Evolutionary conservation across 805 yeast species (phyloP), one percentile per base, ranked within the genome.

Genomic region (Clavispora phyllophila): DNA sequence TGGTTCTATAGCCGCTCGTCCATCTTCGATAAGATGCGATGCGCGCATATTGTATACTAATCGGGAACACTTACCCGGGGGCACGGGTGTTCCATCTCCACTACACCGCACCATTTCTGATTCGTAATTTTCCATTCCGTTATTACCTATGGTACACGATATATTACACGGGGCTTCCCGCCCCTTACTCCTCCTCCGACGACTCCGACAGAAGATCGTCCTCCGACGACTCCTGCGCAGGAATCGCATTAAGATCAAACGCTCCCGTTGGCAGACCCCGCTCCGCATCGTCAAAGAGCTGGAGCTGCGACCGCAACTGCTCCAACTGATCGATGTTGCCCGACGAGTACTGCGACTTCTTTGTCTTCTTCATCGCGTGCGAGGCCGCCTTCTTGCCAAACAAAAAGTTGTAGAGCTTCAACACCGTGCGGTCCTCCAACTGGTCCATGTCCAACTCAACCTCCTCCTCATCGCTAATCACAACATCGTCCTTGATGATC

Each of bases 381-480:
- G 63, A 48, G 15, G 62, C 57, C 9, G 68, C 67, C 56, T 66
- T 66, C 51, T 65, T 66, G 28, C 73, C 73, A 49, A 70, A 69
- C 52, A 93, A 88, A 54, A 84, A 86, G 61, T 84, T 83, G 73
- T 89, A 91, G 49, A 93, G 71, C 57, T 87, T 86, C 60, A 87
- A 67, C 42, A 91, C 76, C 1, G 97, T 90, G 33, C 78, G 70
- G 50, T 87, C 88, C 55, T 87, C 96, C 53, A 93, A 75, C 64
- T 84, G 84, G 61, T 93, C 97, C 82, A 93, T 85, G 64, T 93
- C 99, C 46, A 93, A 75, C 70, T 93, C 99, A 47, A 93, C 93
- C 69, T 68, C 73, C 47, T 93, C 98, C 44, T 91, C 98, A 55
- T 88, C 91, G 38, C 63, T 58, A 39, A 67, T 60, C 43, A 67